Conservation (phyloP, 2,329 filamentous ascomycete genomes). For the Hymenoscyphus fructigenus region DNA sequence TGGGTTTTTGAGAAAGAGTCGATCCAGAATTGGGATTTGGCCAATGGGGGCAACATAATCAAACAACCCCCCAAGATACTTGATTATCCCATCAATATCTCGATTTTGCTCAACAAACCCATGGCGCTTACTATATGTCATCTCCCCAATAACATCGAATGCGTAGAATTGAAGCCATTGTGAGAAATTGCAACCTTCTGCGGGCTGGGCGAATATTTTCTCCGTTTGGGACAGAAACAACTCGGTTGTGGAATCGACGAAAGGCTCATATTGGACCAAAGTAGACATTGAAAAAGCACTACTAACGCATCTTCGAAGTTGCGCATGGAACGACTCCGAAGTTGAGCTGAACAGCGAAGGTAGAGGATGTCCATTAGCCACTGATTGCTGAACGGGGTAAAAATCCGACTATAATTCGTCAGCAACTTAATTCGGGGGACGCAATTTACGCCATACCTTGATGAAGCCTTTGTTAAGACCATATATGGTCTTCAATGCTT, state of each 20-base stretch:
- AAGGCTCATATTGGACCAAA: slow-evolving; percentile 75
- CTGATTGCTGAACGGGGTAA: slow-evolving; percentile 75
- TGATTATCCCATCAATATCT: slow-evolving; percentile 73
- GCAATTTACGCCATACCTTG: slow-evolving; percentile 54
- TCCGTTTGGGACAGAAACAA: slow-evolving; percentile 67
- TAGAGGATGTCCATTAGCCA: slow-evolving; percentile 65
- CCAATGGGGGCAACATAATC: slow-evolving; percentile 72
- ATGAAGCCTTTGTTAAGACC: slow-evolving; percentile 77
- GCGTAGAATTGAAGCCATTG: slow-evolving; percentile 78
- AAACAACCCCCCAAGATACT: slow-evolving; percentile 62
- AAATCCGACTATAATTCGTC: slow-evolving; percentile 63
- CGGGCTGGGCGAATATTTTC: slow-evolving; percentile 47
- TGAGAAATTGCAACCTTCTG: slow-evolving; percentile 58
- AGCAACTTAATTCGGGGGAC: neutral
- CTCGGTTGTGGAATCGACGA: slow-evolving; percentile 72
- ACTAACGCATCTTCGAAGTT: slow-evolving; percentile 73
- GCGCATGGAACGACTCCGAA: slow-evolving; percentile 72
- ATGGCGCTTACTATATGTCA: slow-evolving; percentile 73
- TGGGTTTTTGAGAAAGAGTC: slow-evolving; percentile 72
- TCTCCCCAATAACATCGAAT: slow-evolving; percentile 77
- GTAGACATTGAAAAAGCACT: slow-evolving; percentile 76
- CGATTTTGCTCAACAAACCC: slow-evolving; percentile 74
- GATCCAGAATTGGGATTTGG: slow-evolving; percentile 72
- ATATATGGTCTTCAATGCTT: slow-evolving; percentile 74
- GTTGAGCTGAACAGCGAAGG: slow-evolving; percentile 75